phyloP scores from a whole-genome alignment of 164 flowering plant species.

The Stephania cephalantha region DNA sequence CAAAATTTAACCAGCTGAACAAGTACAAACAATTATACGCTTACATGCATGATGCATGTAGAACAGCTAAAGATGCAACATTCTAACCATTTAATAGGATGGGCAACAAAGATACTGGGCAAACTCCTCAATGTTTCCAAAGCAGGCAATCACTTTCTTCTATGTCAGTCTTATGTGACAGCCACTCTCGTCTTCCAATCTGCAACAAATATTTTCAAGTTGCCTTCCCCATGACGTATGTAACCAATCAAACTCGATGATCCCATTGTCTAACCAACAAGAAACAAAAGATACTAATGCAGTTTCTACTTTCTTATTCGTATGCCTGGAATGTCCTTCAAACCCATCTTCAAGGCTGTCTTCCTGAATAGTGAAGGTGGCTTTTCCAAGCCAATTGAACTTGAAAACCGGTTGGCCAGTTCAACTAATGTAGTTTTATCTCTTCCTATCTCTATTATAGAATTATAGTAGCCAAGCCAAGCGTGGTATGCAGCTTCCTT shows the following conservation, averaged over 20 bases:
- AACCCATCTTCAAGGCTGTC: slow-evolving; percentile 89
- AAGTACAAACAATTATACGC: no score
- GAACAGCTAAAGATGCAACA: no score
- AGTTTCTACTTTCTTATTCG: slow-evolving; percentile 44
- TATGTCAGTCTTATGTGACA: no score
- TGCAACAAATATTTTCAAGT: no score
- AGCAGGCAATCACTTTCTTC: no score
- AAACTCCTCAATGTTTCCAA: no score
- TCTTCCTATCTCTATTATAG: slow-evolving; percentile 75
- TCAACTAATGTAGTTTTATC: slow-evolving; percentile 85
- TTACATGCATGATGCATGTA: no score
- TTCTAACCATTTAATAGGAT: no score
- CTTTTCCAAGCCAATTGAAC: slow-evolving; percentile 65
- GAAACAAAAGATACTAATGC: background rate
- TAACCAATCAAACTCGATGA: background rate
- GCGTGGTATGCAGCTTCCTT: slow-evolving; percentile 98
- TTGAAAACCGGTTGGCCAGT: slow-evolving; percentile 55
- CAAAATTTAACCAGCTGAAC: no score
- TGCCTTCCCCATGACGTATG: no score
- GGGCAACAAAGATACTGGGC: no score
- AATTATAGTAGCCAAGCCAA: slow-evolving; percentile 98
- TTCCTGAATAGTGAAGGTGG: slow-evolving; percentile 75
- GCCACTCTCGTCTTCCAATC: no score
- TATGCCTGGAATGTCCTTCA: slow-evolving; percentile 81
- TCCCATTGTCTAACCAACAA: background rate